A percentile compares a stretch with the other conserved stretches of the same genome.
Evolutionary conservation across 495 filamentous ascomycete species (phyloP).

Genomic region (Penicillium tannophilum): DNA sequence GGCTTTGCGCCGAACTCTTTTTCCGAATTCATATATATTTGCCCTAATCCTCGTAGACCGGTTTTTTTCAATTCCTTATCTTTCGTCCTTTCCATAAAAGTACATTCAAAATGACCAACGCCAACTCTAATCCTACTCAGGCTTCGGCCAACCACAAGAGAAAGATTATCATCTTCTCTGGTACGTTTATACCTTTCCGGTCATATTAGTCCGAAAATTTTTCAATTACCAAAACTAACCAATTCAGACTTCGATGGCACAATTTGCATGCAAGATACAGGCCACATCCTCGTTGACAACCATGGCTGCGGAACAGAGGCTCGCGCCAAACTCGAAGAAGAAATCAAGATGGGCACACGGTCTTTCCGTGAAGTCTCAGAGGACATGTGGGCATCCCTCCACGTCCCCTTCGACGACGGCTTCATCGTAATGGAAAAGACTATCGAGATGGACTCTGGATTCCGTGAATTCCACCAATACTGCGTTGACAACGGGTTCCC

Average conservation of each 20-base stretch:
- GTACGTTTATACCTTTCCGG: conserved; percentile 15
- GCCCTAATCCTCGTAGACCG: not conserved
- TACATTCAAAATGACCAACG: conserved; percentile 23
- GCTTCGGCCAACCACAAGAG: conserved; percentile 18
- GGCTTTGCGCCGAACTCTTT: not conserved
- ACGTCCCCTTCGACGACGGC: conserved; percentile 72
- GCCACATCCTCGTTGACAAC: conserved; percentile 71
- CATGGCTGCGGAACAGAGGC: conserved; percentile 63
- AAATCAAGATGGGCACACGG: conserved; percentile 67
- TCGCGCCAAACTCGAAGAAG: conserved; percentile 61
- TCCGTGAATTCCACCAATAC: conserved; percentile 66
- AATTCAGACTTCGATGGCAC: conserved; percentile 71
- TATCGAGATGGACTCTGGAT: conserved; percentile 67
- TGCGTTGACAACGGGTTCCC: conserved; percentile 65
- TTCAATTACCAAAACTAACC: no score
- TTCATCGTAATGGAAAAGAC: conserved; percentile 68
- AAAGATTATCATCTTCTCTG: conserved; percentile 38
- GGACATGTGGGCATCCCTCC: conserved; percentile 74
- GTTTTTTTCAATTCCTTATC: no score
- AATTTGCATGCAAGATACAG: conserved; percentile 79
- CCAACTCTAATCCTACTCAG: conserved; percentile 15
- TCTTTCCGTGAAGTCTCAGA: conserved; percentile 75
- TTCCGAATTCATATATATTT: not conserved
- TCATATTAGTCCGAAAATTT: no score
- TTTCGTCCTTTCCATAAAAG: not conserved